Evolutionary conservation across 441 rosid genomes (phyloP), one percentile per base, ranked within the genome.

Genomic region (Syzygium syzygioides): DNA sequence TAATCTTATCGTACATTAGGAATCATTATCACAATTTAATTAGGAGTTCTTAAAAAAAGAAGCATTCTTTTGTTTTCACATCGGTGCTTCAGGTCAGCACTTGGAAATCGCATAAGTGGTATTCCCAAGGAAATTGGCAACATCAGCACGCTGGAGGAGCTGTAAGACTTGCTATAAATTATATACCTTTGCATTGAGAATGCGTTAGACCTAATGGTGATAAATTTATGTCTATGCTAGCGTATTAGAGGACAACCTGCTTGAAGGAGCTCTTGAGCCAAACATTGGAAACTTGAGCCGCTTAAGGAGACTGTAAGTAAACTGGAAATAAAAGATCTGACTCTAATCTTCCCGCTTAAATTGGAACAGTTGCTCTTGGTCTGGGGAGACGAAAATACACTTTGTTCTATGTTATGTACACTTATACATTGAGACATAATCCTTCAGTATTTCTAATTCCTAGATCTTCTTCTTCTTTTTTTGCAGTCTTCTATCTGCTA

Each of bases 51-150:
- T 86, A 66, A 55, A 86, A 87, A 84, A 85, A 25, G 86, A 48
- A 80, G 30, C 30, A 80, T 80, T 9, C 25, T 80, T 54, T 85
- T 87, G 54, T 79, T 37, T 85, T 79, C 13, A 54, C 45, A 14
- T 59, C 54, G 45, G 14, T 59, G 25, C 53, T 79, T 62, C 71
- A 98, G 99, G 90, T 90, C 94, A 50, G 83, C 95, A 56, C 32
- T 89, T 5, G 99, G 95, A 87, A 98, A 97, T 91, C 95, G 95
- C 79, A 86, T 97, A 86, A 93, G 86, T 84, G 99, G 98, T 80
- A 15, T 98, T 89, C 98, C 99, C 50, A 60, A 50, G 37, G 92
- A 94, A 89, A 86, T 97, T 64, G 98, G 94, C 86, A 91, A 88
- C 64, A 93, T 95, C 76, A 34, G 94, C 76, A 93, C 95, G 55